Evolutionary conservation across 176 grass and related monocot genomes (phyloP).

Genomic region (Cenchrus fungigraminus): DNA sequence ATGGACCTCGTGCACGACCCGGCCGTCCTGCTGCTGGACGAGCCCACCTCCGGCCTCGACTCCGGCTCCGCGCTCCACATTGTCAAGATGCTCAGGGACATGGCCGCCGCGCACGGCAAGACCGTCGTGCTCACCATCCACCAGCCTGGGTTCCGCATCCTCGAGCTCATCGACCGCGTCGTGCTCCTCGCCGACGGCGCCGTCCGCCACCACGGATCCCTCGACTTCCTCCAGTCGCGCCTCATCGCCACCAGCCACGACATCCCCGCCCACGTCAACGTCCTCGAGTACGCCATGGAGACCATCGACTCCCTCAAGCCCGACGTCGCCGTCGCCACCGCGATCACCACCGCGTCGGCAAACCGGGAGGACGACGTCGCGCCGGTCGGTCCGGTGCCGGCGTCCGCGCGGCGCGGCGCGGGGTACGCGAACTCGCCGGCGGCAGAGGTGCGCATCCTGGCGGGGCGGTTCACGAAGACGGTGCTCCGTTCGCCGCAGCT

Average conservation of each 20-base stretch:
- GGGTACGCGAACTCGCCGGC: slow-evolving; percentile 64
- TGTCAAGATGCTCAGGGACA: slow-evolving; percentile 72
- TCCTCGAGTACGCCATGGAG: slow-evolving; percentile 94
- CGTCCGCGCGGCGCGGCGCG: neutral
- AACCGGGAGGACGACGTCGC: too few species aligned
- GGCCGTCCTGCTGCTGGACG: slow-evolving; percentile 83
- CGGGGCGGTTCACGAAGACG: slow-evolving; percentile 58
- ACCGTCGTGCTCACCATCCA: slow-evolving; percentile 91
- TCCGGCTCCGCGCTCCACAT: slow-evolving; percentile 82
- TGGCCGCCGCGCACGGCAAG: slow-evolving; percentile 56
- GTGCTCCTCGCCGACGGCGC: slow-evolving; percentile 72
- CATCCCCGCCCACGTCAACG: slow-evolving; percentile 84
- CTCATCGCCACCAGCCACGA: slow-evolving; percentile 59
- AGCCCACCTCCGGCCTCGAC: slow-evolving; percentile 90
- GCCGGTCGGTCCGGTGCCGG: neutral
- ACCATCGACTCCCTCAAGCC: slow-evolving; percentile 51
- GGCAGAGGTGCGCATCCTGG: slow-evolving; percentile 60
- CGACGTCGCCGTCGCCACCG: neutral
- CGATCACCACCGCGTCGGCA: neutral
- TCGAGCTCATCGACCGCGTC: slow-evolving; percentile 76
- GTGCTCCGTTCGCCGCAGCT: slow-evolving; percentile 79
- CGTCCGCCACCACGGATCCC: slow-evolving; percentile 72
- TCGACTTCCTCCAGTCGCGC: slow-evolving; percentile 57
- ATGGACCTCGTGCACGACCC: slow-evolving; percentile 88
- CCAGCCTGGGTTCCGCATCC: slow-evolving; percentile 90